Conservation (phyloP, 1,139 yeast genomes). For the Pichia sp. region DNA sequence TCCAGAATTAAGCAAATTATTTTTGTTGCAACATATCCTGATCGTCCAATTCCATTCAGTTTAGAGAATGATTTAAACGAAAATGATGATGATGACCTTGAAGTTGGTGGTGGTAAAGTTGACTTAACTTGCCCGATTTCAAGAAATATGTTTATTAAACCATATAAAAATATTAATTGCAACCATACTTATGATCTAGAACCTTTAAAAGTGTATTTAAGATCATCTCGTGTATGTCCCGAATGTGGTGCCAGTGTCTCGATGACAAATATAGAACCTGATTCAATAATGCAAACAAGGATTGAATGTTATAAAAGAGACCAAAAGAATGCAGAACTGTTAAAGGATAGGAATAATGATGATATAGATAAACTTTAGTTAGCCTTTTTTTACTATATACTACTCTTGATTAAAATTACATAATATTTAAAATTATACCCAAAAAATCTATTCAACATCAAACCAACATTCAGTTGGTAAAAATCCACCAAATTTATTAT, state of each 20-base stretch:
- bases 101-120: slow-evolving; percentile 61
- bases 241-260: slow-evolving; percentile 38
- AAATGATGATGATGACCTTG: slow-evolving; percentile 38
- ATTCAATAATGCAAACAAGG: slow-evolving; percentile 45
- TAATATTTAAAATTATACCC: no score
- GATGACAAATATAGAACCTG: slow-evolving; percentile 35
- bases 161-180: slow-evolving; percentile 50
- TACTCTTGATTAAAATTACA: no score
- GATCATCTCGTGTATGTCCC: slow-evolving; percentile 35
- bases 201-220: slow-evolving; percentile 35
- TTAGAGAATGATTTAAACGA: slow-evolving; percentile 12
- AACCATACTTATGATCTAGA: slow-evolving; percentile 54
- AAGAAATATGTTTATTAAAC: slow-evolving; percentile 41
- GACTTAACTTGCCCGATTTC: slow-evolving; percentile 64
- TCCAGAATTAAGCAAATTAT: slow-evolving; percentile 18
- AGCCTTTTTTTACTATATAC: not conserved
- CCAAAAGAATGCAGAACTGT: slow-evolving; percentile 13
- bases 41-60: slow-evolving; percentile 31
- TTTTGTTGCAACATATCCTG: slow-evolving; percentile 25
- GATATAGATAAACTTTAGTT: slow-evolving; percentile 20
- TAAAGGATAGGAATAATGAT: slow-evolving; percentile 17
- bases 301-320: slow-evolving; percentile 36
- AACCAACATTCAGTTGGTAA: slow-evolving; percentile 52
- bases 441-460: slow-evolving; percentile 4
- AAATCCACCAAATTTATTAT: slow-evolving; percentile 41